These are phyloP conservation scores for Petunia secreta DNA, from an alignment of 257 asterid species.

Conservation along the genomic window DNA sequence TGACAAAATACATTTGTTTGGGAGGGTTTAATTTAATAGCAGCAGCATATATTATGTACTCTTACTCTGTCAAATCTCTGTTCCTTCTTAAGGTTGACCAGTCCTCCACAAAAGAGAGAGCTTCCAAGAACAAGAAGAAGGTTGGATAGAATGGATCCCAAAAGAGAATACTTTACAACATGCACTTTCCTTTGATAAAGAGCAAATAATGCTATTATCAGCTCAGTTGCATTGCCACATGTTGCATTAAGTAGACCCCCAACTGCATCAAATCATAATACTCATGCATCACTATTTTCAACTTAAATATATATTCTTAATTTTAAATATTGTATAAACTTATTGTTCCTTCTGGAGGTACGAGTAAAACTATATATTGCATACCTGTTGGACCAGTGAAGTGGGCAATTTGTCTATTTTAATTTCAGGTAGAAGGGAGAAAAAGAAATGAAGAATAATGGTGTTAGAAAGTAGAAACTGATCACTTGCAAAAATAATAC, in stretches of 20 bases:
- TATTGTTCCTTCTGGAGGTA: not conserved
- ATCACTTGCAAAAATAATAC: not conserved
- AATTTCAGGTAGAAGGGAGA: not conserved
- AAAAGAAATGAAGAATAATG: not conserved
- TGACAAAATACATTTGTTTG: no score
- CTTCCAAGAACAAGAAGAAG: slow-evolving; percentile 54
- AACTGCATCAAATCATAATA: slow-evolving; percentile 36
- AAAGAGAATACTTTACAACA: slow-evolving; percentile 49
- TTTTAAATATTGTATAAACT: not conserved
- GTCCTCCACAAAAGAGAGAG: slow-evolving; percentile 46
- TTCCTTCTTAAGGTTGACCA: slow-evolving; percentile 44
- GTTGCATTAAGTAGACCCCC: slow-evolving; percentile 57
- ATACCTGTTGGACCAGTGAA: slow-evolving; percentile 56
- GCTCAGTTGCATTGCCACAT: slow-evolving; percentile 59
- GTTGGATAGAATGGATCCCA: slow-evolving; percentile 53
- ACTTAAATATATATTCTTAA: not conserved
- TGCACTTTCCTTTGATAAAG: slow-evolving; percentile 42
- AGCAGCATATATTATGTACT: not conserved
- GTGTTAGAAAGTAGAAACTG: not conserved
- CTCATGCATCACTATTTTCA: not conserved
- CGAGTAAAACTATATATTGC: not conserved
- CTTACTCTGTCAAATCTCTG: slow-evolving; percentile 51
- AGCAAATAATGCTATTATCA: slow-evolving; percentile 49
- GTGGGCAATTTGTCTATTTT: slow-evolving; percentile 46
- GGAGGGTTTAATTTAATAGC: not conserved